Base-by-base conservation (phyloP, 805 yeast species). In the Priceomyces fermenticarens region DNA sequence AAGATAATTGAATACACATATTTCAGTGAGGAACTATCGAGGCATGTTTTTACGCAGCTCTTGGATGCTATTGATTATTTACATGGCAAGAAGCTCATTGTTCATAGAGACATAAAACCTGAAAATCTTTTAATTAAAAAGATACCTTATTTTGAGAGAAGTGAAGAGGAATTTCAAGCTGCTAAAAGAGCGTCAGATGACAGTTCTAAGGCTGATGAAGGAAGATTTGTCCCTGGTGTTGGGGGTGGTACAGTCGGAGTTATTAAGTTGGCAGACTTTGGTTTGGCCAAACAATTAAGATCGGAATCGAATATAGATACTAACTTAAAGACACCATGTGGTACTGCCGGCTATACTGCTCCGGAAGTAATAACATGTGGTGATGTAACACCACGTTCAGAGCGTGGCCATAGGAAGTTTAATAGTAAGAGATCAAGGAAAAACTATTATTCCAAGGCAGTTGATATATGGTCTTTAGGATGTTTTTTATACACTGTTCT, bases 31-130 rank as follows among this genome's bases (percentile, higher is more conserved):
- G 80, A 81, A 43, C 68, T 85, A 46, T 70, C 88, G 13, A 70
- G 88, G 16, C 91, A 85, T 61, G 80, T 85, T 4, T 84, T 86
- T 45, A 55, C 73, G 32, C 95, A 85, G 57, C 81, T 86, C 27
- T 84, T 87, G 3, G 69, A 75, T 36, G 83, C 91, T 0, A 75
- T 85, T 15, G 75, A 83, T 35, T 81, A 84, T 57, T 64, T 86
- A 36, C 95, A 85, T 55, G 57, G 58, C 33, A 82, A 82, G 40
- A 26, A 16, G 3, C 83, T 78, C 45, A 74, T 81, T 11, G 95
- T 85, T 16, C 95, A 85, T 58, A 67, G 95, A 32, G 95, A 85
- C 58, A 85, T 85, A 53, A 85, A 85, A 60, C 95, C 95, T 1
- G 95, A 85, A 49, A 85, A 85, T 57, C 62, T 85, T 35, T 63